phyloP scores from a whole-genome alignment of 1,139 yeast species.

The Kodamaea anthophila region DNA sequence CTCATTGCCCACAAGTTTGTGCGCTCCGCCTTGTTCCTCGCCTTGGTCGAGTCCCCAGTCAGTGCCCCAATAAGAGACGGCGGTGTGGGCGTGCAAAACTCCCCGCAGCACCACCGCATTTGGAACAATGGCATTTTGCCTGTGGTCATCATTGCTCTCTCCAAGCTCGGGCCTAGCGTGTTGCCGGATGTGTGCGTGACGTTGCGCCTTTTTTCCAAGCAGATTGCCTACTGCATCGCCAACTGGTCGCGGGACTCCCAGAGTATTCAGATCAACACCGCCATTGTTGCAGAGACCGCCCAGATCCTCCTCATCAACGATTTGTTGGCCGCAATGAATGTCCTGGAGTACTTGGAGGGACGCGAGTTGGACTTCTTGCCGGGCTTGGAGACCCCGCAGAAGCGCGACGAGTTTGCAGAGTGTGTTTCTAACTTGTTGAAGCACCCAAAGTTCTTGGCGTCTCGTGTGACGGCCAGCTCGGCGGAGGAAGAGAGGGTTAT shows the following conservation, averaged over 20 bases:
- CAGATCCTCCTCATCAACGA: constrained; percentile 67
- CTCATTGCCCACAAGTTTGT: constrained; percentile 63
- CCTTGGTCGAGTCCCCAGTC: constrained; percentile 68
- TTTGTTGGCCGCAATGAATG: constrained; percentile 46
- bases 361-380: constrained; percentile 39
- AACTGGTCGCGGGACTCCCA: constrained; percentile 65
- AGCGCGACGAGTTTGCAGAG: constrained; percentile 50
- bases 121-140: constrained; percentile 85
- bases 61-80: constrained; percentile 66
- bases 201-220: constrained; percentile 58
- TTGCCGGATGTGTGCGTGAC: constrained; percentile 64
- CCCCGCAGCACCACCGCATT: constrained; percentile 55
- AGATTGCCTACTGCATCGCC: constrained; percentile 55
- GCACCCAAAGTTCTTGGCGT: constrained; percentile 77
- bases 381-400: constrained; percentile 55
- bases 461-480: constrained; percentile 60
- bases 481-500: constrained; percentile 57
- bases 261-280: constrained; percentile 51
- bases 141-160: constrained; percentile 52
- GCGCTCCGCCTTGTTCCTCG: constrained; percentile 59
- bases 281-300: constrained; percentile 70
- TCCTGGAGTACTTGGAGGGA: constrained; percentile 32
- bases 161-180: constrained; percentile 57
- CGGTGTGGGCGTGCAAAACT: constrained; percentile 39
- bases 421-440: constrained; percentile 66